phyloP scores from a whole-genome alignment of 1,284 basidiomycete genomes.

The Puccinia polysora region DNA sequence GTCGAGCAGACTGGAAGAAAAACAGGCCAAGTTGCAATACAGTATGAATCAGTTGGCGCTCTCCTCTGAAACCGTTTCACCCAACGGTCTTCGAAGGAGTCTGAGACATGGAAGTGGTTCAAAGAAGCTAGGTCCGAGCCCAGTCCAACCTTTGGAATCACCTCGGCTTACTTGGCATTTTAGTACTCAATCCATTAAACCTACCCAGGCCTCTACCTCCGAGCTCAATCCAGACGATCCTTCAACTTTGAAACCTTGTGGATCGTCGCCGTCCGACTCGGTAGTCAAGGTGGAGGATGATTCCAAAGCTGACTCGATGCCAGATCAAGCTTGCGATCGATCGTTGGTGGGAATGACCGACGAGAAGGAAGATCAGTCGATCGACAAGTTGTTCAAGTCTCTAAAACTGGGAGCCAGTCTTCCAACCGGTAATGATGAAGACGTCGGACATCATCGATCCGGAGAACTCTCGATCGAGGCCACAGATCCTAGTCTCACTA shows the following conservation, averaged over 20 bases:
- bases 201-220: background rate
- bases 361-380: too few relatives aligned
- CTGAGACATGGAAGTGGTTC: conserved; percentile 8
- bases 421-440: too few relatives aligned
- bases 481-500: too few relatives aligned
- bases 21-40: background rate
- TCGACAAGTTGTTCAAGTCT: conserved; percentile 8
- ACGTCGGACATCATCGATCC: too few relatives aligned
- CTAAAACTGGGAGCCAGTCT: background rate
- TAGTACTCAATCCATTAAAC: too few relatives aligned
- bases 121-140: background rate
- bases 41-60: background rate
- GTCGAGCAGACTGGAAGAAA: background rate
- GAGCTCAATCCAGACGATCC: background rate
- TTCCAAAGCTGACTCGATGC: background rate
- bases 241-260: too few relatives aligned
- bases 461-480: too few relatives aligned
- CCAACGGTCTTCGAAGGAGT: conserved; percentile 2
- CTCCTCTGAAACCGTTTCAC: background rate
- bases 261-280: background rate
- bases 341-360: too few relatives aligned
- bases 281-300: background rate
- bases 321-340: background rate
- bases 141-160: too few relatives aligned
- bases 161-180: too few relatives aligned